These are phyloP conservation scores for Coniochaeta sp. DNA, from an alignment of 2,329 filamentous ascomycete species.

Conservation along the genomic window DNA sequence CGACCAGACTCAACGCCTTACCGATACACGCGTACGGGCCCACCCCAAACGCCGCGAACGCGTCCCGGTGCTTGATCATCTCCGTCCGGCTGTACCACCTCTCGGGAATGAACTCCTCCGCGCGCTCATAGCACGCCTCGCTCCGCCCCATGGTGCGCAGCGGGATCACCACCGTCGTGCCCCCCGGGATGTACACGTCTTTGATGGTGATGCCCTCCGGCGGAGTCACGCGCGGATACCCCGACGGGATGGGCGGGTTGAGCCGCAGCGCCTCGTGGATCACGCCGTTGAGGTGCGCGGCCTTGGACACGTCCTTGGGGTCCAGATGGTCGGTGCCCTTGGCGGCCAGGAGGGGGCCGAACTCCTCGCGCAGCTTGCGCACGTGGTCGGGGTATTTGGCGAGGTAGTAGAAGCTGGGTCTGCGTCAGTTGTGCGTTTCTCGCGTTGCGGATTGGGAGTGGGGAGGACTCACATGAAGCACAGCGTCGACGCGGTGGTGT, in stretches of 20 bases:
- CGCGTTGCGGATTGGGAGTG: neutral
- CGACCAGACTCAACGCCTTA: slow-evolving; percentile 1
- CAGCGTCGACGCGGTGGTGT: slow-evolving; percentile 9
- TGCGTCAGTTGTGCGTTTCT: neutral
- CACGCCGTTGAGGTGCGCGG: slow-evolving; percentile 9
- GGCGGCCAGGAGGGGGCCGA: slow-evolving; percentile 6
- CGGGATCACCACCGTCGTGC: slow-evolving; percentile 11
- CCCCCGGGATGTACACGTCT: slow-evolving; percentile 15
- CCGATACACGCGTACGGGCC: slow-evolving; percentile 6
- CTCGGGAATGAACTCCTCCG: slow-evolving; percentile 17
- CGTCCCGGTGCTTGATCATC: slow-evolving; percentile 10
- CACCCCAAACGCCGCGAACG: slow-evolving; percentile 13
- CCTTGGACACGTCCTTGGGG: slow-evolving; percentile 3
- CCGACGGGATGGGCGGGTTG: slow-evolving; percentile 9
- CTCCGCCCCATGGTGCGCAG: slow-evolving; percentile 10
- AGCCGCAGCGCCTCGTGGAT: slow-evolving; percentile 11
- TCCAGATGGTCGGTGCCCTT: slow-evolving; percentile 5
- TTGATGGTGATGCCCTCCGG: slow-evolving; percentile 14
- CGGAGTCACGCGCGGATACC: slow-evolving; percentile 10
- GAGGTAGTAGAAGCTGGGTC: slow-evolving; percentile 8
- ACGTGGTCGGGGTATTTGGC: slow-evolving; percentile 7
- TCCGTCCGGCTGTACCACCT: slow-evolving; percentile 12
- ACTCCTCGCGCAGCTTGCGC: slow-evolving; percentile 4
- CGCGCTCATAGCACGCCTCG: slow-evolving; percentile 8
- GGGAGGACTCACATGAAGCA: slow-evolving; percentile 1